A percentile compares a stretch with the other conserved stretches of the same genome.
These are phyloP conservation scores for Emergomyces orientalis DNA, from an alignment of 2,329 filamentous ascomycete species.

Conservation along the genomic window DNA sequence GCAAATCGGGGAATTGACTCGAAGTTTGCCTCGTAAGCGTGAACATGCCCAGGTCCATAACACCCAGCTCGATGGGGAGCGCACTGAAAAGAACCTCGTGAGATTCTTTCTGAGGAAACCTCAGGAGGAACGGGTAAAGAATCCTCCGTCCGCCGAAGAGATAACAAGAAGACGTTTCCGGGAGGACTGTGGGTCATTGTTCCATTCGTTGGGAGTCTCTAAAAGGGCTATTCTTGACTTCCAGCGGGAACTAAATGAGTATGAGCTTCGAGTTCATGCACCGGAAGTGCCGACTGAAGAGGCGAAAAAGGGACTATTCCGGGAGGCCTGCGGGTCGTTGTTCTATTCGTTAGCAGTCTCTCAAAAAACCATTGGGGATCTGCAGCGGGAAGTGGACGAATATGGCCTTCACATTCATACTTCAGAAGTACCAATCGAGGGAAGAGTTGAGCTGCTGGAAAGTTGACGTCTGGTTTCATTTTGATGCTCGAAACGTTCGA, in stretches of 20 bases:
- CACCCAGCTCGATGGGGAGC: not conserved
- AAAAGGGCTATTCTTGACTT: not conserved
- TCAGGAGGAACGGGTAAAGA: not conserved
- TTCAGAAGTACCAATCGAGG: not conserved
- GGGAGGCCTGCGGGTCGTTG: not conserved
- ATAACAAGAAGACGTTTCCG: not conserved
- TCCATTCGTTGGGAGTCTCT: not conserved
- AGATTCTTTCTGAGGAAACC: not conserved
- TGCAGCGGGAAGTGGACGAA: not conserved
- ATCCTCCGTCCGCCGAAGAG: not conserved
- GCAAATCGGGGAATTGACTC: not conserved
- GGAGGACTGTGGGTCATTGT: not conserved
- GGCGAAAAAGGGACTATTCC: too few relatives aligned
- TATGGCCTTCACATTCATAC: not conserved
- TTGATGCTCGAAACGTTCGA: not conserved
- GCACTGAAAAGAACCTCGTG: not conserved
- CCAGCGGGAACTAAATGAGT: not conserved
- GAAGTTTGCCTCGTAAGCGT: not conserved
- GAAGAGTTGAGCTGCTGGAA: not conserved
- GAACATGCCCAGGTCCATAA: not conserved
- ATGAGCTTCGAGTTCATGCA: not conserved
- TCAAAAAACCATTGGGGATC: not conserved
- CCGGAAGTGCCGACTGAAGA: not conserved
- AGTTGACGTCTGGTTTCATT: not conserved
- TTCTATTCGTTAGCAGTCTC: conserved; percentile 3